phyloP scores from a whole-genome alignment of 768 basidiomycete genomes.

The Ephemerocybe angulata region DNA sequence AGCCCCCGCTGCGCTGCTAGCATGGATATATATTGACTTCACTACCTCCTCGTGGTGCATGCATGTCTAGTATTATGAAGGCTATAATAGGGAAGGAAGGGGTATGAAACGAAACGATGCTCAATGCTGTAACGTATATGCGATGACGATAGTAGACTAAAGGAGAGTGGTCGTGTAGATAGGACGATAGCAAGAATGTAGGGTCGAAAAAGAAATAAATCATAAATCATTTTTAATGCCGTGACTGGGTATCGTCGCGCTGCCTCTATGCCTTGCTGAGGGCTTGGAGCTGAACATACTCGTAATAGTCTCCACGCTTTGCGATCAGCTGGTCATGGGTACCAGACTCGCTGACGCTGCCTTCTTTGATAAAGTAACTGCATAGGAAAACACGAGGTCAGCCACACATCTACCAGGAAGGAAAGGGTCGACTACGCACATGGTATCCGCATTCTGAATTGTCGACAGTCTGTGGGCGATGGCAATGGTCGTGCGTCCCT shows the following conservation, averaged over 20 bases:
- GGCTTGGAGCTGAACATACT: conserved; percentile 86
- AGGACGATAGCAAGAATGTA: neutral
- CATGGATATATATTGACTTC: conserved; percentile 9
- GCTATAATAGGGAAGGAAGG: conserved; percentile 20
- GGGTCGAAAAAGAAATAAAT: neutral
- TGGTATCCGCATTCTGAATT: conserved; percentile 88
- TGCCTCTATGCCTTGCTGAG: conserved; percentile 40
- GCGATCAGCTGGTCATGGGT: conserved; percentile 81
- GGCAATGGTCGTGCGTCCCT: conserved; percentile 89
- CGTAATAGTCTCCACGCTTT: conserved; percentile 68
- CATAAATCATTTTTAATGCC: neutral
- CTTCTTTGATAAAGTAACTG: conserved; percentile 89
- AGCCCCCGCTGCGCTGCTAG: neutral
- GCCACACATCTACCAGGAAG: conserved; percentile 11
- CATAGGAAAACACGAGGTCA: conserved; percentile 14
- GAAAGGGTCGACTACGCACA: conserved; percentile 51
- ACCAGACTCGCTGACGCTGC: conserved; percentile 78
- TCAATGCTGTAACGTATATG: conserved; percentile 7
- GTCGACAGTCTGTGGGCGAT: conserved; percentile 94
- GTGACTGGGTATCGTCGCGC: conserved; percentile 64
- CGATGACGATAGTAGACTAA: too few species aligned
- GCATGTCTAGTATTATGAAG: conserved; percentile 28
- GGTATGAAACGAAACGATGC: conserved; percentile 23
- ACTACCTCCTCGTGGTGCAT: conserved; percentile 22
- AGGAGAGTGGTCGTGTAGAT: neutral